phyloP scores from a whole-genome alignment of 2,329 filamentous ascomycete genomes.

The Lojkania enalia region DNA sequence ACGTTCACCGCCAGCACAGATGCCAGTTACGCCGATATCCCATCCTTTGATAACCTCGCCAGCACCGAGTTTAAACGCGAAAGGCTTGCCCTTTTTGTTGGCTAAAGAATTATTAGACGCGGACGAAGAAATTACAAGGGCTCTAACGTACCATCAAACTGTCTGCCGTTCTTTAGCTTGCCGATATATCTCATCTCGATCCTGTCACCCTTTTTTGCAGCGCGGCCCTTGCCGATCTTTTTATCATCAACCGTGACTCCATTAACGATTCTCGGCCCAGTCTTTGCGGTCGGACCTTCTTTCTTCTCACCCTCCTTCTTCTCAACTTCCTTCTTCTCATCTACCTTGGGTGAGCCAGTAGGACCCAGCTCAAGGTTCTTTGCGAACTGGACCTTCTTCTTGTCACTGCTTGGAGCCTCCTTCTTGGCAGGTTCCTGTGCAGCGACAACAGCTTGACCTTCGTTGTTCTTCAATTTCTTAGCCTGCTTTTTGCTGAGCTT shows the following conservation, averaged over 20 bases:
- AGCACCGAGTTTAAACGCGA: slow-evolving; percentile 90
- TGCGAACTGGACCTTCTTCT: slow-evolving; percentile 98
- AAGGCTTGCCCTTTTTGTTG: slow-evolving; percentile 99
- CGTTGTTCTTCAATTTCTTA: slow-evolving; percentile 99
- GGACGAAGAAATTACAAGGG: neutral
- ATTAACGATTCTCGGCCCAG: slow-evolving; percentile 72
- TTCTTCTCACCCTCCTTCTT: slow-evolving; percentile 57
- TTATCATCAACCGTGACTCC: slow-evolving; percentile 95
- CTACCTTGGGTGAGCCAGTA: slow-evolving; percentile 60
- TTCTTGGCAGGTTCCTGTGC: slow-evolving; percentile 59
- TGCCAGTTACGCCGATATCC: slow-evolving; percentile 92
- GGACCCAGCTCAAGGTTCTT: slow-evolving; percentile 98
- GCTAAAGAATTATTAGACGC: slow-evolving; percentile 56
- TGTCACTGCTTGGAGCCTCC: slow-evolving; percentile 51
- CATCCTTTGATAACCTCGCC: slow-evolving; percentile 99
- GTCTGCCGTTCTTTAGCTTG: slow-evolving; percentile 88
- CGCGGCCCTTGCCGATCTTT: slow-evolving; percentile 82
- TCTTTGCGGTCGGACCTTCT: slow-evolving; percentile 48
- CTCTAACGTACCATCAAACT: slow-evolving; percentile 83
- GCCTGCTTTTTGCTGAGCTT: slow-evolving; percentile 94
- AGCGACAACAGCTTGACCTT: slow-evolving; percentile 73
- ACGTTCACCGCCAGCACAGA: slow-evolving; percentile 91
- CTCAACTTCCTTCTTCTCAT: slow-evolving; percentile 46
- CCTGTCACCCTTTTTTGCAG: slow-evolving; percentile 85
- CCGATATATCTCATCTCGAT: slow-evolving; percentile 97